Conservation (phyloP, 2,329 filamentous ascomycete genomes). For the Trichothecium roseum region DNA sequence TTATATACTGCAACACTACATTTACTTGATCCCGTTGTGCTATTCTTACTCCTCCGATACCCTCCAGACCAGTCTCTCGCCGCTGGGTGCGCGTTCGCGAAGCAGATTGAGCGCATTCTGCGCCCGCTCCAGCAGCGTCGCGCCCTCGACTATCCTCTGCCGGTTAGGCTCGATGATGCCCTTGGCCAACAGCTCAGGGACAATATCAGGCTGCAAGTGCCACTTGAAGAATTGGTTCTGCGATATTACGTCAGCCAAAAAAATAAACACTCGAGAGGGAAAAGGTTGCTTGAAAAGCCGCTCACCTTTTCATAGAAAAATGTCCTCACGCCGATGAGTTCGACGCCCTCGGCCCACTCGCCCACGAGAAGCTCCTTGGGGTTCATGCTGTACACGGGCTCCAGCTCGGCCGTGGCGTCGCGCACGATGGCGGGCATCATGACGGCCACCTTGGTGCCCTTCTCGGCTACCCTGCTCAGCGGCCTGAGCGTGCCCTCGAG, state of each 20-base stretch:
- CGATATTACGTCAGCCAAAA: neutral
- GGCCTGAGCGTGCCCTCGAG: slow-evolving; percentile 34
- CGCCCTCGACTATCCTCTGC: slow-evolving; percentile 24
- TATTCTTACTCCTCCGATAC: slow-evolving; percentile 7
- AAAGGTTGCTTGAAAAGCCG: slow-evolving; percentile 1
- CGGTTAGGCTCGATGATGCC: slow-evolving; percentile 25
- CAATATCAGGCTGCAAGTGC: slow-evolving; percentile 39
- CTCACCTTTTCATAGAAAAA: slow-evolving; percentile 40
- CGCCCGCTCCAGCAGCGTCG: slow-evolving; percentile 19
- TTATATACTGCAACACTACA: no score
- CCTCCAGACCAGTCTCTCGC: slow-evolving; percentile 24
- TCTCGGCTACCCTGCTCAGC: slow-evolving; percentile 37
- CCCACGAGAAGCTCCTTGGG: slow-evolving; percentile 24
- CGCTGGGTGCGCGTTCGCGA: slow-evolving; percentile 21
- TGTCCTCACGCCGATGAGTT: slow-evolving; percentile 42
- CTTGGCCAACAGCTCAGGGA: slow-evolving; percentile 30
- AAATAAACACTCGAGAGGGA: slow-evolving; percentile 1
- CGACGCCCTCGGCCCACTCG: slow-evolving; percentile 42
- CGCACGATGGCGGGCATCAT: slow-evolving; percentile 49
- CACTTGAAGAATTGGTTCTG: slow-evolving; percentile 42
- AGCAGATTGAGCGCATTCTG: slow-evolving; percentile 19
- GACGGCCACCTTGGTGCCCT: slow-evolving; percentile 41
- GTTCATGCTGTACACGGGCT: slow-evolving; percentile 45
- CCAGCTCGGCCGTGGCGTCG: slow-evolving; percentile 34
- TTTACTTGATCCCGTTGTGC: no score